Evolutionary conservation across 495 filamentous ascomycete genomes (phyloP).

Genomic region (Baudoinia panamericana): DNA sequence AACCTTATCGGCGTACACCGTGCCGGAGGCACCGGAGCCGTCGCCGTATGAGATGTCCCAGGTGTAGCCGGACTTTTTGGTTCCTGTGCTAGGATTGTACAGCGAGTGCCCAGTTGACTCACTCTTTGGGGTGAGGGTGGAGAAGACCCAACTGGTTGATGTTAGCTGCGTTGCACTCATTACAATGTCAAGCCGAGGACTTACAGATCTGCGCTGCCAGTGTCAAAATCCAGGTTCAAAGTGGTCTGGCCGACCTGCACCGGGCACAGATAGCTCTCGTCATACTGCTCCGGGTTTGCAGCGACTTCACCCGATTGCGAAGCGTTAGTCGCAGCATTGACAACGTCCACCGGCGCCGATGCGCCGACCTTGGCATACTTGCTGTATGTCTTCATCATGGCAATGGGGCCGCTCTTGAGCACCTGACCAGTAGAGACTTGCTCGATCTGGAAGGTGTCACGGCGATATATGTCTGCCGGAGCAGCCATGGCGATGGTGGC

Average conservation of each 20-base stretch:
- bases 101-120: conserved; percentile 45
- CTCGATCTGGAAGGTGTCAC: conserved; percentile 17
- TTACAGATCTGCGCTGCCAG: conserved; percentile 64
- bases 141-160: conserved; percentile 41
- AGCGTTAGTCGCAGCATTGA: conserved; percentile 16
- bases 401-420: conserved; percentile 11
- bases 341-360: conserved; percentile 10
- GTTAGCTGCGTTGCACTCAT: conserved; percentile 7
- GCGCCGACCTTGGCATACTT: conserved; percentile 19
- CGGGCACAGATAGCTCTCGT: conserved; percentile 53
- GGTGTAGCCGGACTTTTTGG: conserved; percentile 6
- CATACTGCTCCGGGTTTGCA: conserved; percentile 38
- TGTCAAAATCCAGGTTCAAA: conserved; percentile 60
- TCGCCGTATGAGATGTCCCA: conserved; percentile 42
- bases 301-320: conserved; percentile 15
- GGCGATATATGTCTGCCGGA: conserved; percentile 7
- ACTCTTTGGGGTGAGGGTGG: conserved; percentile 32
- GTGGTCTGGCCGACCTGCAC: conserved; percentile 51
- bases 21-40: conserved; percentile 48
- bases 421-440: conserved; percentile 20
- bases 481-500: conserved; percentile 15
- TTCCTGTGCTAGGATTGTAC: conserved; percentile 39
- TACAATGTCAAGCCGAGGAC: conserved; percentile 17
- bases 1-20: conserved; percentile 55
- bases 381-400: conserved; percentile 20